Percentiles rank a stretch among this genome's conserved stretches.
phyloP scores from a whole-genome alignment of 2,329 filamentous ascomycete genomes.

The Stagonosporopsis vannaccii region DNA sequence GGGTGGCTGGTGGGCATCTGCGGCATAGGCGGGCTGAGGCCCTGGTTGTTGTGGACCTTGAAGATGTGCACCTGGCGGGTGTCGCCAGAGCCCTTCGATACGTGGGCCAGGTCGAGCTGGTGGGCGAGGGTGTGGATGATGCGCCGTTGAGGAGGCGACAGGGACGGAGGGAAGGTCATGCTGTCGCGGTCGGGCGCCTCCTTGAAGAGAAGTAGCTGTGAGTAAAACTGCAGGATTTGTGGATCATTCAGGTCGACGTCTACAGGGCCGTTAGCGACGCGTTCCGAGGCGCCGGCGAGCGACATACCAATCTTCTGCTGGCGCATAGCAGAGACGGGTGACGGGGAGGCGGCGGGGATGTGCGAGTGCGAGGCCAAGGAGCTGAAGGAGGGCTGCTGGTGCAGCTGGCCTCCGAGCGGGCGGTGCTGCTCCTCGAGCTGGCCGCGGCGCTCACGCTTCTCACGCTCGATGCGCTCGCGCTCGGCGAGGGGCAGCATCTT shows the following conservation, averaged over 20 bases:
- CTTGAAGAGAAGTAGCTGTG: slow-evolving; percentile 87
- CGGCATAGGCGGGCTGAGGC: slow-evolving; percentile 68
- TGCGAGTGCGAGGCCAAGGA: slow-evolving; percentile 72
- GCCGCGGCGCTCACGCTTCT: slow-evolving; percentile 94
- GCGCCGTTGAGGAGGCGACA: slow-evolving; percentile 83
- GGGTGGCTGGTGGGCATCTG: slow-evolving; percentile 67
- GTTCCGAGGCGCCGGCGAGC: slow-evolving; percentile 13
- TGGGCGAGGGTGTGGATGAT: slow-evolving; percentile 94
- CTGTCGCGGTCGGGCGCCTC: slow-evolving; percentile 79
- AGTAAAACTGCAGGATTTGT: slow-evolving; percentile 85
- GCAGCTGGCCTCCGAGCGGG: slow-evolving; percentile 71
- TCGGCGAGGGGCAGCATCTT: slow-evolving; percentile 98
- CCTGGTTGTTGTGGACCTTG: slow-evolving; percentile 67
- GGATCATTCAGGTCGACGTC: slow-evolving; percentile 93
- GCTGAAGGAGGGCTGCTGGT: slow-evolving; percentile 86
- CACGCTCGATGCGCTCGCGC: slow-evolving; percentile 92
- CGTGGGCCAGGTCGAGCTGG: slow-evolving; percentile 90
- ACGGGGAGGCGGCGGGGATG: slow-evolving; percentile 69
- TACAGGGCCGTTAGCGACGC: slow-evolving; percentile 39
- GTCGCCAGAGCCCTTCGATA: slow-evolving; percentile 86
- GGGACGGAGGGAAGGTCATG: slow-evolving; percentile 80
- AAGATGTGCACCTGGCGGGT: slow-evolving; percentile 90
- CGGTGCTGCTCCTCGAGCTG: slow-evolving; percentile 97
- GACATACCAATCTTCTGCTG: slow-evolving; percentile 54
- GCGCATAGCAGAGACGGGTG: slow-evolving; percentile 67